phyloP scores from a whole-genome alignment of 2,329 filamentous ascomycete species.

The Fusarium tricinctum region DNA sequence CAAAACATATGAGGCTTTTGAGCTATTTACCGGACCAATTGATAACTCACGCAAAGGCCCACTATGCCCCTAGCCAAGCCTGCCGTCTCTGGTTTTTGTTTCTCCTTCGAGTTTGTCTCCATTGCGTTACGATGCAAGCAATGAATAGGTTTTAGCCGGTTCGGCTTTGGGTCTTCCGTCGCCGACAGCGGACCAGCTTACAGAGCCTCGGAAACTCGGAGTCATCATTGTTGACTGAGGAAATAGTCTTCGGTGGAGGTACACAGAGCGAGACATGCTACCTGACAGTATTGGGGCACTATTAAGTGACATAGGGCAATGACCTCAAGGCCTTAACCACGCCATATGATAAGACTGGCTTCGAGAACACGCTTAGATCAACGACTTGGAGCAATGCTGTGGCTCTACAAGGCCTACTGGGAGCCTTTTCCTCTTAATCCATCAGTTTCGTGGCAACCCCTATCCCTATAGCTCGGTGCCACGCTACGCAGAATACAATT shows the following conservation, averaged over 20 bases:
- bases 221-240: constrained; percentile 51
- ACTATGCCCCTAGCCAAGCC: constrained; percentile 18
- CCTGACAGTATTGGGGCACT: too few species aligned
- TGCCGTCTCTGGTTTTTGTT: constrained; percentile 19
- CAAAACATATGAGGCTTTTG: neutral
- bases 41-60: constrained; percentile 16
- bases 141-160: constrained; percentile 26
- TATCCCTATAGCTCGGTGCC: neutral
- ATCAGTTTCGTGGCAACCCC: neutral
- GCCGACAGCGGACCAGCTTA: constrained; percentile 43
- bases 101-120: constrained; percentile 14
- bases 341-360: neutral
- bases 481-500: neutral
- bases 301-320: neutral
- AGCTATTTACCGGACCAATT: constrained; percentile 42
- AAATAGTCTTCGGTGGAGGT: constrained; percentile 68
- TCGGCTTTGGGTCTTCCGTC: constrained; percentile 28
- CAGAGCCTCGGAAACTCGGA: constrained; percentile 24
- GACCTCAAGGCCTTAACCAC: neutral
- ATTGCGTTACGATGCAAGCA: neutral
- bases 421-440: neutral
- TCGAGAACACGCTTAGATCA: neutral
- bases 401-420: neutral
- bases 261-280: constrained; percentile 24
- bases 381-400: neutral